phyloP scores from a whole-genome alignment of 371 early-diverging fungal species.

The Zopfochytrium polystomum region DNA sequence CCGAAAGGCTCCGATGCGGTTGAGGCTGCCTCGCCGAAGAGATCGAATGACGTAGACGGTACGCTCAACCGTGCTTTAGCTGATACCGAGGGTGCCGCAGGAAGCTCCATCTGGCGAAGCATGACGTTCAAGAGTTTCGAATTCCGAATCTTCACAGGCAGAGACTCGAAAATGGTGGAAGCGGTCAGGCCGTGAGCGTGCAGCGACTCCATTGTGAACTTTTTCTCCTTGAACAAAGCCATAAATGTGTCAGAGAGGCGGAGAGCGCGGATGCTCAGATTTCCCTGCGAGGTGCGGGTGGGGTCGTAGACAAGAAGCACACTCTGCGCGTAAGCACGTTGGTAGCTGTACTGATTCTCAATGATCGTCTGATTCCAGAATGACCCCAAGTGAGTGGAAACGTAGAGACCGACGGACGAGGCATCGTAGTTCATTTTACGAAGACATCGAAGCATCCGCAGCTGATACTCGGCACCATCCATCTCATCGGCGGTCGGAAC shows the following conservation, averaged over 20 bases:
- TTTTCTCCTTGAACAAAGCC: constrained; percentile 76
- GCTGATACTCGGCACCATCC: constrained; percentile 79
- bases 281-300: constrained; percentile 77
- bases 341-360: constrained; percentile 87
- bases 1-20: constrained; percentile 24
- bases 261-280: constrained; percentile 82
- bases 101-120: constrained; percentile 70
- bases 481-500: constrained; percentile 33
- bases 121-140: constrained; percentile 77
- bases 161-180: constrained; percentile 82
- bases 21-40: constrained; percentile 2
- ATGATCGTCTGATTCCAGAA: constrained; percentile 88
- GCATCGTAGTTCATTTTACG: constrained; percentile 92
- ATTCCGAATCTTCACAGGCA: constrained; percentile 83
- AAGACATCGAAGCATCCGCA: constrained; percentile 86
- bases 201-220: constrained; percentile 82
- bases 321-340: constrained; percentile 78
- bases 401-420: constrained; percentile 97
- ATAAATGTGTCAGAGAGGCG: constrained; percentile 82
- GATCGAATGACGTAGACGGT: background rate
- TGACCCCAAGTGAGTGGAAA: constrained; percentile 80
- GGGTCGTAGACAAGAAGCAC: constrained; percentile 92
- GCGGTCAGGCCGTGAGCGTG: constrained; percentile 75
- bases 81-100: constrained; percentile 1
- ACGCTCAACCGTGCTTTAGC: too few species aligned